phyloP scores from a whole-genome alignment of 495 filamentous ascomycete species.

The Penicillium parvum region DNA sequence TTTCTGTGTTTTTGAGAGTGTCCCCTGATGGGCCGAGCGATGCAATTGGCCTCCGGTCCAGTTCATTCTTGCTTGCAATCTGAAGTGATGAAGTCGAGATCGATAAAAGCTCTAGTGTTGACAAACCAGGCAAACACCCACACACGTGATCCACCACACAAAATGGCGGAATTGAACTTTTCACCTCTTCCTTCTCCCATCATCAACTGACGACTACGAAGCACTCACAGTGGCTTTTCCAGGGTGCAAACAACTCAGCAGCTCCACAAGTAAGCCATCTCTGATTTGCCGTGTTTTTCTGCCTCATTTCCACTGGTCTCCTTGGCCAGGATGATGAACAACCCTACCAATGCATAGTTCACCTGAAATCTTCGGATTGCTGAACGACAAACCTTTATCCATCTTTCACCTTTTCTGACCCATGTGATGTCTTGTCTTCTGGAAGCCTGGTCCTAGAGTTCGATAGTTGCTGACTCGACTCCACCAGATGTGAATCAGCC shows the following conservation, averaged over 20 bases:
- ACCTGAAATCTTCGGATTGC: slow-evolving; percentile 46
- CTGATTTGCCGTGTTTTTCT: background rate
- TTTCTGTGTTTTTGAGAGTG: slow-evolving; percentile 23
- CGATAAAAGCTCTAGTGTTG: background rate
- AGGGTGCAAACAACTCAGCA: background rate
- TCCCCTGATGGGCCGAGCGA: slow-evolving; percentile 28
- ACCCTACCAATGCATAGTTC: slow-evolving; percentile 48
- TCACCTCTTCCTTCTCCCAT: slow-evolving; percentile 2
- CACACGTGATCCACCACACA: slow-evolving; percentile 18
- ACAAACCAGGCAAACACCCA: slow-evolving; percentile 19
- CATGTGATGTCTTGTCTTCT: slow-evolving; percentile 7
- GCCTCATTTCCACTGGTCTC: background rate
- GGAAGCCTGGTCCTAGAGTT: slow-evolving; percentile 4
- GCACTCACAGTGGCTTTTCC: background rate
- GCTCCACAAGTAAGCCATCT: slow-evolving; percentile 8
- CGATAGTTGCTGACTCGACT: slow-evolving; percentile 5
- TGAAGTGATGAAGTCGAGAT: background rate
- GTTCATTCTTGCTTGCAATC: slow-evolving; percentile 28
- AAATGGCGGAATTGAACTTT: slow-evolving; percentile 5
- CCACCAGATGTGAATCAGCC: background rate
- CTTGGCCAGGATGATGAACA: slow-evolving; percentile 39
- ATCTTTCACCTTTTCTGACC: slow-evolving; percentile 48
- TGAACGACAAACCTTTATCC: slow-evolving; percentile 49
- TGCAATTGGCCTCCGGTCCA: slow-evolving; percentile 45
- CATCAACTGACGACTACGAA: background rate